Conservation (phyloP, 2,329 filamentous ascomycete species). For the Capronia epimyces region DNA sequence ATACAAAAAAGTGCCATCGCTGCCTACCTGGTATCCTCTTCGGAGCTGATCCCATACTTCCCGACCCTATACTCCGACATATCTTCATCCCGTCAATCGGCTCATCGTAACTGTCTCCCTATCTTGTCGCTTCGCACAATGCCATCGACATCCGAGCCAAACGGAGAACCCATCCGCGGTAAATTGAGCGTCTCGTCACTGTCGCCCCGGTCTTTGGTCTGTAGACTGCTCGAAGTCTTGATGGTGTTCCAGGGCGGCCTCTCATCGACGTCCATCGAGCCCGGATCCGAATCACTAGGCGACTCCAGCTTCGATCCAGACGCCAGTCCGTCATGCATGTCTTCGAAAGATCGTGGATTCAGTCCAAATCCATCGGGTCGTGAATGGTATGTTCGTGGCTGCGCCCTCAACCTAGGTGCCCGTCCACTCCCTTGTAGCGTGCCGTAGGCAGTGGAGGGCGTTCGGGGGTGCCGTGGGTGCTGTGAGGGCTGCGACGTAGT, state of each 20-base stretch:
- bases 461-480: slow-evolving; percentile 6
- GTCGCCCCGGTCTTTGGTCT: slow-evolving; percentile 3
- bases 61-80: too few species aligned
- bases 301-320: slow-evolving; percentile 10
- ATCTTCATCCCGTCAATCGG: too few species aligned
- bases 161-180: slow-evolving; percentile 15
- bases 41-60: too few species aligned
- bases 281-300: slow-evolving; percentile 5
- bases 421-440: not conserved
- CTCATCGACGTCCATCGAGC: slow-evolving; percentile 4
- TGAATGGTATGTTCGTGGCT: not conserved
- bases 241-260: slow-evolving; percentile 14
- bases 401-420: not conserved
- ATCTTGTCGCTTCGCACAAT: too few species aligned
- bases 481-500: not conserved
- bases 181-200: slow-evolving; percentile 13
- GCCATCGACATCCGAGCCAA: too few species aligned
- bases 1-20: too few species aligned
- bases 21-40: too few species aligned
- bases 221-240: slow-evolving; percentile 4
- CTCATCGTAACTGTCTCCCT: too few species aligned
- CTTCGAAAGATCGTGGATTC: slow-evolving; percentile 3
- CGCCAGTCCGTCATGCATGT: slow-evolving; percentile 3
- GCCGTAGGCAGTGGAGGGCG: not conserved
- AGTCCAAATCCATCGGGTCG: not conserved